Evolutionary conservation across 306 rosid species (phyloP).

Genomic region (Prunus padus): DNA sequence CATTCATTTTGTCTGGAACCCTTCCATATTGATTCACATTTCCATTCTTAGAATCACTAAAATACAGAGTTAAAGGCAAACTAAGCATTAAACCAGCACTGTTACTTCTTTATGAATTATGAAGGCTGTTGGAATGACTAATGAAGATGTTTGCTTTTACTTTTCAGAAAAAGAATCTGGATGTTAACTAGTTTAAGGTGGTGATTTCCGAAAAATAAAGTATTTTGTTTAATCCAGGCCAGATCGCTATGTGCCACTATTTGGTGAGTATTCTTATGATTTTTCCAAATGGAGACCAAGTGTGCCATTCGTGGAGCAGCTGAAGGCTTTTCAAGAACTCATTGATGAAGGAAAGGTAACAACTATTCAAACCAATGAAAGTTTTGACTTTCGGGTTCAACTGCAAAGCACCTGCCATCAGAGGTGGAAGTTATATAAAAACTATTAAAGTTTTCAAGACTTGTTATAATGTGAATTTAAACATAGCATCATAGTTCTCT

Average conservation of each 20-base stretch:
- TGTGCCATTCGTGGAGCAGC: slow-evolving; percentile 85
- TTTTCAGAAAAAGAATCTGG: slow-evolving; percentile 16
- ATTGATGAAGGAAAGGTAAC: slow-evolving; percentile 89
- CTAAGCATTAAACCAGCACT: not conserved
- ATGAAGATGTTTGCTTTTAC: not conserved
- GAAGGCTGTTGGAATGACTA: not conserved
- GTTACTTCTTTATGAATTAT: not conserved
- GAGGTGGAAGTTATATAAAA: not conserved
- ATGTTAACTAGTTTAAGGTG: slow-evolving; percentile 3
- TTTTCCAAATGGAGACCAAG: slow-evolving; percentile 85
- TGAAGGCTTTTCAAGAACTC: slow-evolving; percentile 85
- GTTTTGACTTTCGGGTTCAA: slow-evolving; percentile 14
- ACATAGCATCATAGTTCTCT: not conserved
- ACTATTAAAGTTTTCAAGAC: not conserved
- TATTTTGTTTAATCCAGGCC: slow-evolving; percentile 59
- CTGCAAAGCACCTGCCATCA: not conserved
- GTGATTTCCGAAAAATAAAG: slow-evolving; percentile 15
- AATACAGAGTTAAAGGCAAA: not conserved
- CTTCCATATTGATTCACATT: not conserved
- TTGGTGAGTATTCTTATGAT: slow-evolving; percentile 69
- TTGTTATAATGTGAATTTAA: not conserved
- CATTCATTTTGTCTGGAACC: not conserved
- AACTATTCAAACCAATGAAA: slow-evolving; percentile 3
- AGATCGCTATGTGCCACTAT: slow-evolving; percentile 75
- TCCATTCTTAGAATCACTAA: not conserved